Percentiles rank a stretch among this genome's conserved stretches.
phyloP scores from a whole-genome alignment of 306 rosid genomes.

The Trifolium dubium region DNA sequence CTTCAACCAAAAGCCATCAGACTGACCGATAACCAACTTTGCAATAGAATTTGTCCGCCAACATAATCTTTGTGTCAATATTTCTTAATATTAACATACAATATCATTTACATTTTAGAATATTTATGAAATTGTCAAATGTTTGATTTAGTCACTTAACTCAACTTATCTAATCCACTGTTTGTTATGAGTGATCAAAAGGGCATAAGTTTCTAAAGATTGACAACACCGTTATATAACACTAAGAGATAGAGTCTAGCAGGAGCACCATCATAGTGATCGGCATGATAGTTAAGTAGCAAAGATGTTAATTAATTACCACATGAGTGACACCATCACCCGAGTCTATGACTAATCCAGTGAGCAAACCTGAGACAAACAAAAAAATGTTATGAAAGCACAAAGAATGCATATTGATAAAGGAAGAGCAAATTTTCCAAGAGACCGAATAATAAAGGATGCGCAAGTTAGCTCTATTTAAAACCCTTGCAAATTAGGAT shows the following conservation, averaged over 20 bases:
- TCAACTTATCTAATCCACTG: slow-evolving; percentile 3
- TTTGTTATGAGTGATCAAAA: slow-evolving; percentile 17
- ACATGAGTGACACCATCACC: slow-evolving; percentile 99
- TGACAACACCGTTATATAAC: neutral
- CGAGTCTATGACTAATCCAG: slow-evolving; percentile 95
- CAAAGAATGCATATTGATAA: slow-evolving; percentile 19
- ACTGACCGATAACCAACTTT: slow-evolving; percentile 18
- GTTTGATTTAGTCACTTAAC: slow-evolving; percentile 21
- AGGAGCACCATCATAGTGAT: slow-evolving; percentile 11
- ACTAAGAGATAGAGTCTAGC: slow-evolving; percentile 10
- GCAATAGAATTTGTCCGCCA: slow-evolving; percentile 4
- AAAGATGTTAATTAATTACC: slow-evolving; percentile 67
- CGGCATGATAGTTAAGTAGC: slow-evolving; percentile 28
- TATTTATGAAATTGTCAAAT: slow-evolving; percentile 8
- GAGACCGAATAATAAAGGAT: slow-evolving; percentile 21
- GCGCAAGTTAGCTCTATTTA: neutral
- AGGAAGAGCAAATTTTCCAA: slow-evolving; percentile 24
- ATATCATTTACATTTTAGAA: slow-evolving; percentile 3
- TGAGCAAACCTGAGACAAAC: slow-evolving; percentile 78
- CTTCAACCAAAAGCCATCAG: slow-evolving; percentile 22
- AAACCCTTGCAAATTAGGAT: slow-evolving; percentile 31
- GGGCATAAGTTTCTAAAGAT: neutral
- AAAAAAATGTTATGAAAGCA: slow-evolving; percentile 37
- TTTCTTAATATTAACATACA: slow-evolving; percentile 22
- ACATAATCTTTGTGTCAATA: slow-evolving; percentile 24